phyloP scores from a whole-genome alignment of 106 monocot species.

The Vanilla planifolia region DNA sequence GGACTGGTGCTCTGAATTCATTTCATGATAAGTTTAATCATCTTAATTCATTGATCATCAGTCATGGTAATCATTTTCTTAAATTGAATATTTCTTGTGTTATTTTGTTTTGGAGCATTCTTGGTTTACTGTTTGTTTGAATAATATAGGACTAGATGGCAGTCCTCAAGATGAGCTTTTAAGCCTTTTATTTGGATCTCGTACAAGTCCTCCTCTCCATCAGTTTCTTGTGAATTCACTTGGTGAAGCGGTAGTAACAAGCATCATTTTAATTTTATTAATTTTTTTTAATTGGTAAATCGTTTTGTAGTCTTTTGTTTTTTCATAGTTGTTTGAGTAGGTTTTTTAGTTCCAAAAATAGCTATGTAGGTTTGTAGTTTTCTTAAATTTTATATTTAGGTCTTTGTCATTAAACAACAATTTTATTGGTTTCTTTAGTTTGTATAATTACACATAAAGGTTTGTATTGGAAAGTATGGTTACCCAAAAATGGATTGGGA shows the following conservation, averaged over 20 bases:
- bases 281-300: neutral
- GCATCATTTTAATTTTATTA: neutral
- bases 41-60: conserved; percentile 55
- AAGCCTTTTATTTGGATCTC: conserved; percentile 76
- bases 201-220: conserved; percentile 87
- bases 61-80: conserved; percentile 50
- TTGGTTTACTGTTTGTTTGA: neutral
- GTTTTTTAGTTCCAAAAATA: too few species aligned
- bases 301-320: neutral
- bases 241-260: conserved; percentile 75
- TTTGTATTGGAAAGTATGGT: too few species aligned
- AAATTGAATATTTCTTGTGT: neutral
- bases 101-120: neutral
- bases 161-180: conserved; percentile 81
- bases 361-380: too few species aligned
- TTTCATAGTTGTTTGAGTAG: too few species aligned
- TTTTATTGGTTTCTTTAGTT: too few species aligned
- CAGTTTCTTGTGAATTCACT: conserved; percentile 92
- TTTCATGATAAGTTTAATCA: conserved; percentile 77
- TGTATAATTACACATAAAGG: too few species aligned
- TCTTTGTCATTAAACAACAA: too few species aligned
- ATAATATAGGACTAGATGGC: conserved; percentile 54
- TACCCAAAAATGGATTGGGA: too few species aligned
- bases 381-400: too few species aligned
- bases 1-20: conserved; percentile 75